Conservation (phyloP, 768 basidiomycete genomes). For the Exsudoporus frostii region DNA sequence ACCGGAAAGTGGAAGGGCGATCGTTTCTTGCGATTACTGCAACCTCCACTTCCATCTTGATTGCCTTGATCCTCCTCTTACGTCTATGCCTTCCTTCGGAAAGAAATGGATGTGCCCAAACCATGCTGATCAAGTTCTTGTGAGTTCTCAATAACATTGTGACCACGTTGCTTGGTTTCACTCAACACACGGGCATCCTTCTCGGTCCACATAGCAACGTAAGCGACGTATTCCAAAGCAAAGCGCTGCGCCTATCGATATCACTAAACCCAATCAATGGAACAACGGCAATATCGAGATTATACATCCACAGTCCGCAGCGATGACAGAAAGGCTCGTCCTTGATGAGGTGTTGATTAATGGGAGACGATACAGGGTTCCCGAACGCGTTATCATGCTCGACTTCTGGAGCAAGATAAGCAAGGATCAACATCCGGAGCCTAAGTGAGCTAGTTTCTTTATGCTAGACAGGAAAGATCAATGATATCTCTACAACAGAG, state of each 20-base stretch:
- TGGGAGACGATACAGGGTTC: conserved; percentile 87
- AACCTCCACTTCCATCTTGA: conserved; percentile 95
- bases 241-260: conserved; percentile 62
- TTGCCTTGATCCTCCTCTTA: conserved; percentile 88
- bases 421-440: conserved; percentile 38
- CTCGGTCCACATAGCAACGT: conserved; percentile 50
- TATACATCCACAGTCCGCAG: conserved; percentile 59
- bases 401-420: conserved; percentile 93
- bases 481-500: conserved; percentile 8
- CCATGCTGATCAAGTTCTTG: conserved; percentile 83
- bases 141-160: conserved; percentile 39
- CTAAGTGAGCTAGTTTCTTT: conserved; percentile 37
- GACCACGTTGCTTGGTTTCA: not conserved
- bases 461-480: not conserved
- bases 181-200: not conserved
- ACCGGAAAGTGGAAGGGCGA: conserved; percentile 63
- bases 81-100: conserved; percentile 77
- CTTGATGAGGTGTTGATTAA: conserved; percentile 86
- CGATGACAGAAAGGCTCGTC: conserved; percentile 45
- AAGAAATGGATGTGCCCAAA: conserved; percentile 99
- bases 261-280: conserved; percentile 65
- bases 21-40: conserved; percentile 95
- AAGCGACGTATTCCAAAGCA: conserved; percentile 80
- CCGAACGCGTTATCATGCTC: conserved; percentile 85
- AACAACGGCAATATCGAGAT: conserved; percentile 95